Conservation (phyloP, 2,329 filamentous ascomycete genomes). For the Lecanicillium sp. region DNA sequence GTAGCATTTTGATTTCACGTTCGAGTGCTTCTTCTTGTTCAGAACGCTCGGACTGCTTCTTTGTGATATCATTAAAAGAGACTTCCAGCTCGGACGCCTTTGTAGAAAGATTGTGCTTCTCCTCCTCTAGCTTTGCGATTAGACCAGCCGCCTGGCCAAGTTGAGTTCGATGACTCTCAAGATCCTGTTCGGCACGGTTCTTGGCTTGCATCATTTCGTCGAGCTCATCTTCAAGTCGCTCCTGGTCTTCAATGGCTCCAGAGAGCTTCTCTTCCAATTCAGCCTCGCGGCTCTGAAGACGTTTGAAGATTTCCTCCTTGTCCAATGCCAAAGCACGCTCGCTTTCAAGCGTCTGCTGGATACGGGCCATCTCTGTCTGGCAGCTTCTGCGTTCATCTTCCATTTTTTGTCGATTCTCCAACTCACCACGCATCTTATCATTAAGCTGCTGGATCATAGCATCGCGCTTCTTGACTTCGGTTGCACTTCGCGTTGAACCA, state of each 20-base stretch:
- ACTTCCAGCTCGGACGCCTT: slow-evolving; percentile 62
- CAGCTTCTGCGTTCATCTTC: slow-evolving; percentile 88
- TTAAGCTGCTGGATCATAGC: slow-evolving; percentile 86
- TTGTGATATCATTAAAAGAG: slow-evolving; percentile 62
- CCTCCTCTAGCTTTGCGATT: slow-evolving; percentile 76
- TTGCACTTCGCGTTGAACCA: slow-evolving; percentile 82
- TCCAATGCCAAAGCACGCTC: slow-evolving; percentile 92
- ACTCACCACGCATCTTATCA: slow-evolving; percentile 71
- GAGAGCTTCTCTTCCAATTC: slow-evolving; percentile 90
- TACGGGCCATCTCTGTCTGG: slow-evolving; percentile 76
- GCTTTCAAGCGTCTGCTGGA: slow-evolving; percentile 91
- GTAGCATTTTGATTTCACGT: slow-evolving; percentile 82
- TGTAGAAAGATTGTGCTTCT: slow-evolving; percentile 67
- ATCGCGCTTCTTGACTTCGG: slow-evolving; percentile 90
- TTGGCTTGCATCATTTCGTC: slow-evolving; percentile 84
- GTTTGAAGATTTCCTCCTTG: slow-evolving; percentile 98
- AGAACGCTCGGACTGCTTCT: slow-evolving; percentile 63
- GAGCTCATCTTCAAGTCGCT: slow-evolving; percentile 85
- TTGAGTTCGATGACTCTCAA: slow-evolving; percentile 69
- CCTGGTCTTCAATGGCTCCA: slow-evolving; percentile 87
- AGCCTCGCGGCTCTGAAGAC: slow-evolving; percentile 83
- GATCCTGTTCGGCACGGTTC: slow-evolving; percentile 77
- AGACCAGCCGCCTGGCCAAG: slow-evolving; percentile 86
- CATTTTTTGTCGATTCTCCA: slow-evolving; percentile 64
- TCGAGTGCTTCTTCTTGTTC: slow-evolving; percentile 68